Conservation (phyloP, 306 rosid species). For the Prunus mongolica region DNA sequence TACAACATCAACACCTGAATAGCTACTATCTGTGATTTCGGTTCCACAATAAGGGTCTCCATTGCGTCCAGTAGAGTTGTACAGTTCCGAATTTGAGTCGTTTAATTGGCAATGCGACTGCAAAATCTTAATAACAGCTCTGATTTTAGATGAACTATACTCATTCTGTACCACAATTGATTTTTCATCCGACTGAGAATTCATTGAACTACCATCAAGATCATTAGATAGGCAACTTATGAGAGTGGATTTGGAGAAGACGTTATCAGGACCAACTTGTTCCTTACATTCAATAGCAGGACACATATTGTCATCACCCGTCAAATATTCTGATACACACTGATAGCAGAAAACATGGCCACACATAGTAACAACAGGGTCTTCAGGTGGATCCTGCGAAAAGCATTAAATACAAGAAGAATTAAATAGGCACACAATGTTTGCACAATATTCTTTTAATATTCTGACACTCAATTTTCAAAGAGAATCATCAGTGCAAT, state of each 20-base stretch:
- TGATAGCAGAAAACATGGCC: conserved; percentile 94
- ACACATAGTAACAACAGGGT: conserved; percentile 83
- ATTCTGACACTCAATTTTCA: neutral
- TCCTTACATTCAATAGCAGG: conserved; percentile 71
- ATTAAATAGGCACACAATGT: conserved; percentile 20
- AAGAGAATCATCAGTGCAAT: neutral
- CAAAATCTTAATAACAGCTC: conserved; percentile 77
- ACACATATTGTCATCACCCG: conserved; percentile 74
- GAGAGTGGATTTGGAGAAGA: conserved; percentile 78
- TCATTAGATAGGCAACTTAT: conserved; percentile 67
- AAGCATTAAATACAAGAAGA: conserved; percentile 22
- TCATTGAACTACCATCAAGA: conserved; percentile 42
- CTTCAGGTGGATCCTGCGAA: conserved; percentile 85
- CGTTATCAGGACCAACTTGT: conserved; percentile 57
- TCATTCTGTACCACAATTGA: conserved; percentile 52
- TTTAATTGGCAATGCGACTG: conserved; percentile 40
- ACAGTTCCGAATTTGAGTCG: conserved; percentile 26
- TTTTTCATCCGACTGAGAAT: conserved; percentile 42
- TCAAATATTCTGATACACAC: conserved; percentile 79
- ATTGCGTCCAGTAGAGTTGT: conserved; percentile 26
- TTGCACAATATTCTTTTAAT: neutral
- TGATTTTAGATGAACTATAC: conserved; percentile 82
- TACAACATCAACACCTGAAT: conserved; percentile 32
- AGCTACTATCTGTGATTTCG: conserved; percentile 33
- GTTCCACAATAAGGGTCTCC: conserved; percentile 36